A percentile compares a stretch with the other conserved stretches of the same genome.
These are phyloP conservation scores for Penicillium crystallinum DNA, from an alignment of 495 filamentous ascomycete genomes.

Conservation along the genomic window DNA sequence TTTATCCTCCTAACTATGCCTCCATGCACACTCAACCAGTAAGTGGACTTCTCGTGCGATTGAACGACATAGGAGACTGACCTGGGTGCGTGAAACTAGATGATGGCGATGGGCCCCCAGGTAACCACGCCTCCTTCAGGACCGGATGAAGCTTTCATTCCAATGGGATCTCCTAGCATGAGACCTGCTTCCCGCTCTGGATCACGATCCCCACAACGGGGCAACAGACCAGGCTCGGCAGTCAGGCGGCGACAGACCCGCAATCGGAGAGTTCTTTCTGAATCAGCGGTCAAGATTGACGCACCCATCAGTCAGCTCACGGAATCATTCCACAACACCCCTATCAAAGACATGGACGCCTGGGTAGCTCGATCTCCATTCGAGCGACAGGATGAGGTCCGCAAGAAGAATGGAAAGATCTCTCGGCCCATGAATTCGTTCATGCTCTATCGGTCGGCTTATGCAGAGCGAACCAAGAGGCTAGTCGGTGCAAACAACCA, in stretches of 20 bases:
- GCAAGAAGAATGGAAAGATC: slow-evolving; percentile 69
- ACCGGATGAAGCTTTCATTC: slow-evolving; percentile 14
- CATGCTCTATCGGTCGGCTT: slow-evolving; percentile 96
- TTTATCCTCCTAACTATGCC: background rate
- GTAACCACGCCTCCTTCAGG: slow-evolving; percentile 26
- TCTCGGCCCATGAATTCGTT: slow-evolving; percentile 97
- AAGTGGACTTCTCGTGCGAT: background rate
- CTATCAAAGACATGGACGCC: slow-evolving; percentile 71
- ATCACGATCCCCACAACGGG: slow-evolving; percentile 6
- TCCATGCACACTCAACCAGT: slow-evolving; percentile 17
- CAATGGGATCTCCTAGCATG: slow-evolving; percentile 1
- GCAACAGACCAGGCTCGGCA: slow-evolving; percentile 1
- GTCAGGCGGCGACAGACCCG: background rate
- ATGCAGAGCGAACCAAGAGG: slow-evolving; percentile 76
- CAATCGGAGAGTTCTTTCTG: background rate
- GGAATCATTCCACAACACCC: slow-evolving; percentile 52
- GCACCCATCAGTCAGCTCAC: slow-evolving; percentile 77
- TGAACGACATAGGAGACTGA: background rate
- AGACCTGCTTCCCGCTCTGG: slow-evolving; percentile 2
- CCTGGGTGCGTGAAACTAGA: background rate
- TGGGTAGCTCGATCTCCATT: slow-evolving; percentile 72
- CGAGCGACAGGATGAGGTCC: slow-evolving; percentile 60
- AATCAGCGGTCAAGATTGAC: slow-evolving; percentile 3
- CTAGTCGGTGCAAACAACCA: slow-evolving; percentile 88
- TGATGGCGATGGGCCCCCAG: slow-evolving; percentile 7